Base-by-base conservation (phyloP, 768 basidiomycete species). In the Tulasnella sp. region DNA sequence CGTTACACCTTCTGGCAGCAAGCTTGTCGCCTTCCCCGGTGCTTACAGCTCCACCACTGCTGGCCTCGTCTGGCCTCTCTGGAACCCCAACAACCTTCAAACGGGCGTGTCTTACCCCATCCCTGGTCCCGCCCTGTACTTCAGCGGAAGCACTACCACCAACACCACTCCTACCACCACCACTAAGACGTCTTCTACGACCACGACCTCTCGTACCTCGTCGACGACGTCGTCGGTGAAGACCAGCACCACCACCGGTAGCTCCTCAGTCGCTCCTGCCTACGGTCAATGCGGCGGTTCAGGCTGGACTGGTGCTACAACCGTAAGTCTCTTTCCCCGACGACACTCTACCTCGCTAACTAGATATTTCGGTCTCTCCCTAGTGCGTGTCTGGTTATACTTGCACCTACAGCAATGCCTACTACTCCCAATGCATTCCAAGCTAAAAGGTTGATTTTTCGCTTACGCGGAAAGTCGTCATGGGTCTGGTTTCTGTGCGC, bases 361-460 rank as follows among this genome's bases (percentile, higher is more conserved):
- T 72, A 36, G 24, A 21, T 36, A 16, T 27, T 27, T 36, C 12
- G 21, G 31, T 74, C 36, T 74, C 7, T 19, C 48, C n/a, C n/a
- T n/a, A 74, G 39, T 89, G 88, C 80, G 84, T 87, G 18, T 77
- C 86, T 40, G 88, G 88, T 7, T 88, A 87, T 78, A 85, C 84
- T 12, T 88, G 88, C 82, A 87, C 86, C 1, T 83, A 83, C 52
- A 85, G 81, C 75, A 88, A 86, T 80, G 82, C 85, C 77, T 88
- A 87, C 81, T 89, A 90, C 81, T 90, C 88, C 1, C 90, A 90
- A 83, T 90, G 90, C 81, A 82, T 89, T 38, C 89, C 89, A 21
- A 38, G 39, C 38, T 76, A 76, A 56, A 74, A 19, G 42, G 10
- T 18, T 5, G 21, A 16, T 6, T 9, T 14, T 19, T n/a, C 40